Base-by-base conservation (phyloP, 1,284 basidiomycete species). In the Ustilago sp. region DNA sequence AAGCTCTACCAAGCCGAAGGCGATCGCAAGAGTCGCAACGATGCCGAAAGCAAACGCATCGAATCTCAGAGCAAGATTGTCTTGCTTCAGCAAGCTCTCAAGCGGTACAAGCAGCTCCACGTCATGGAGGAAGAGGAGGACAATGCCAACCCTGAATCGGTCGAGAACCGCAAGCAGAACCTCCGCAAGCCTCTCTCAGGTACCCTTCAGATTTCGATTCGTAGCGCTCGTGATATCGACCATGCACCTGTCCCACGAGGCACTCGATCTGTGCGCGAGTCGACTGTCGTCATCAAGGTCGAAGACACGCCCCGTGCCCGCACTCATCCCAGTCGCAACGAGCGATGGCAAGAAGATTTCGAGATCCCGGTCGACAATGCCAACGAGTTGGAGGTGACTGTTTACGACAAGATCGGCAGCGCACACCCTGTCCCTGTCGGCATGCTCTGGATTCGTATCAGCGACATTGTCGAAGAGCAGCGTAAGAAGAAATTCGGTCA, bases 61-160 rank as follows among this genome's bases (percentile, higher is more conserved):
- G 96, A 99, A 87, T 94, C 93, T 86, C 94, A 98, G 85, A 92
- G 92, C 87, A 99, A 99, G 88, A 97, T 99, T 43, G 93, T 95
- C 79, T 90, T 99, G 52, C 88, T 99, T 50, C 91, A 94, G 79
- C 91, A 93, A 31, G 94, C 96, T 15, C 90, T 98, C 84, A 97
- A 94, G 86, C 91, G 94, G 78, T 99, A 99, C 89, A 97, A 97
- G 90, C 95, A 93, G 74, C 88, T 99, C 61, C 93, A 98, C 85
- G 92, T 98, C 79, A 89, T 98, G 84, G 95, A 98, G 80, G 94
- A 94, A 75, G 92, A 90, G 19, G 92, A 69, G n/a, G 77, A 80
- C 58, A 88, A 89, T 54, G 79, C 80, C 35, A 94, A 94, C 57
- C 74, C 82, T 43, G 75, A 75, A 36, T 80, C 83, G 23, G 80